Evolutionary conservation across 208 protist genomes (phyloP).

Genomic region (Trypanosoma scelopori): DNA sequence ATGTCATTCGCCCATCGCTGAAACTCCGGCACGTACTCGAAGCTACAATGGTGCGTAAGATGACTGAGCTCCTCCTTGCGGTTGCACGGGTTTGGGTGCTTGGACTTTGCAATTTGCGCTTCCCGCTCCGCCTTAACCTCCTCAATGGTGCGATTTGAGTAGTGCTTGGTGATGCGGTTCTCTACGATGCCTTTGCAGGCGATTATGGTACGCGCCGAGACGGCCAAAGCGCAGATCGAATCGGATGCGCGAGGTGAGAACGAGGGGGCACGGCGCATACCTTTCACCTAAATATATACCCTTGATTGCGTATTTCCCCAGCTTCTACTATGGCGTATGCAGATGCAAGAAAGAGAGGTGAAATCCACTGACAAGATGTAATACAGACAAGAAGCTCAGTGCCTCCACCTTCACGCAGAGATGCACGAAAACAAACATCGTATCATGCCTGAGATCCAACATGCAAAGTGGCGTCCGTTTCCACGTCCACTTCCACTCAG

Average conservation of each 20-base stretch:
- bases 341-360: too few species aligned
- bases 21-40: constrained; percentile 92
- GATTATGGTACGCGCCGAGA: constrained; percentile 33
- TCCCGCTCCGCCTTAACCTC: constrained; percentile 72
- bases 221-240: background rate
- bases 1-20: constrained; percentile 91
- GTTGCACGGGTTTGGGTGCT: constrained; percentile 75
- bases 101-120: constrained; percentile 40
- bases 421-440: too few species aligned
- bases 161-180: constrained; percentile 84
- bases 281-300: too few species aligned
- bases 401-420: too few species aligned
- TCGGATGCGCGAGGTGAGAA: background rate
- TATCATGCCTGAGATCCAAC: too few species aligned
- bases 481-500: too few species aligned
- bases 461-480: too few species aligned
- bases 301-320: background rate
- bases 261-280: constrained; percentile 29
- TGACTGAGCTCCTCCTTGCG: constrained; percentile 87
- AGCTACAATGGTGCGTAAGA: constrained; percentile 83
- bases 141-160: constrained; percentile 77
- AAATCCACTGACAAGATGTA: too few species aligned
- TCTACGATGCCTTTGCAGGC: constrained; percentile 86
- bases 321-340: background rate
- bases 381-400: too few species aligned